A percentile compares a stretch with the other conserved stretches of the same genome.
Conservation (phyloP, 768 basidiomycete species). For the Coprinopsis cinerea region DNA sequence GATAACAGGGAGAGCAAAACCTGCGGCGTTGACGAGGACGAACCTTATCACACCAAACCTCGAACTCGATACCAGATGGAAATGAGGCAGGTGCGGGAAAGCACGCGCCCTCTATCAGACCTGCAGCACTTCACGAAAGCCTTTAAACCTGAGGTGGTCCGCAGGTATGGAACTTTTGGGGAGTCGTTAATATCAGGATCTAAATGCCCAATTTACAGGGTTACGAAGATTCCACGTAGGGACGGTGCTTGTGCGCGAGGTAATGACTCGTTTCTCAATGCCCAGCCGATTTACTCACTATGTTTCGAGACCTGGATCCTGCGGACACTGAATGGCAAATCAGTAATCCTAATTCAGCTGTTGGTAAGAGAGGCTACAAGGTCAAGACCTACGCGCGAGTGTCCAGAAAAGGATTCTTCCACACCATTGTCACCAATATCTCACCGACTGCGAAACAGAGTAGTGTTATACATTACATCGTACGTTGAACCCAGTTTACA, state of each 20-base stretch:
- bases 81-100: slow-evolving; percentile 31
- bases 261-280: slow-evolving; percentile 20
- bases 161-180: slow-evolving; percentile 38
- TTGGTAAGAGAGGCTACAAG: slow-evolving; percentile 48
- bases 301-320: slow-evolving; percentile 42
- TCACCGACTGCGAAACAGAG: slow-evolving; percentile 76
- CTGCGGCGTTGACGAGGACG: slow-evolving; percentile 31
- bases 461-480: slow-evolving; percentile 61
- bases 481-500: slow-evolving; percentile 20
- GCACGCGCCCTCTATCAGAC: slow-evolving; percentile 38
- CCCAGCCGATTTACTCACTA: no score
- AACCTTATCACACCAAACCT: slow-evolving; percentile 29
- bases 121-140: slow-evolving; percentile 61
- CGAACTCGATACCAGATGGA: slow-evolving; percentile 39
- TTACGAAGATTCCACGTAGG: slow-evolving; percentile 52
- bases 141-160: slow-evolving; percentile 44
- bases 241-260: slow-evolving; percentile 62
- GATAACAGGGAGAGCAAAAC: no score
- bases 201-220: slow-evolving; percentile 28
- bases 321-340: slow-evolving; percentile 55
- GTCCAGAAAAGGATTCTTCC: slow-evolving; percentile 43
- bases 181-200: neutral
- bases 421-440: slow-evolving; percentile 74
- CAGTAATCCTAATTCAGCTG: slow-evolving; percentile 52
- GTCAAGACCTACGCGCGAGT: slow-evolving; percentile 24